phyloP scores from a whole-genome alignment of 129 eudicot species.

The Glebionis coronaria region DNA sequence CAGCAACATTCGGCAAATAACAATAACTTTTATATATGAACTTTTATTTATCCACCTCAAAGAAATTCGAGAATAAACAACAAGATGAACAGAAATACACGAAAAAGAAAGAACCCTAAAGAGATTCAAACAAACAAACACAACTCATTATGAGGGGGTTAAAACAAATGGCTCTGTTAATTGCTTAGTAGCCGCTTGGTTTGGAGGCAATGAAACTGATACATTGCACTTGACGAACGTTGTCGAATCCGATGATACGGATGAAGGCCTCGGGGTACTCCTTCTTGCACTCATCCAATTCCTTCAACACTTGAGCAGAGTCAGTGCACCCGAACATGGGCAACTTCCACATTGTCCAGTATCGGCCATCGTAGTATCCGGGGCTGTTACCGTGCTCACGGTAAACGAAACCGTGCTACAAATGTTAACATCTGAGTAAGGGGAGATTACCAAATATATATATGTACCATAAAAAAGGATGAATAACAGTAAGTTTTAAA shows the following conservation, averaged over 20 bases:
- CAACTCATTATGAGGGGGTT: constrained; percentile 23
- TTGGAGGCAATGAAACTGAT: constrained; percentile 67
- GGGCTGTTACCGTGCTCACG: constrained; percentile 55
- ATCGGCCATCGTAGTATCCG: constrained; percentile 78
- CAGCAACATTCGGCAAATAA: constrained; percentile 11
- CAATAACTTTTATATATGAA: constrained; percentile 16
- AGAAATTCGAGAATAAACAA: constrained; percentile 22
- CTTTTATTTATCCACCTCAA: constrained; percentile 29
- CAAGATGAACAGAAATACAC: constrained; percentile 12
- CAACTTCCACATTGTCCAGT: constrained; percentile 93
- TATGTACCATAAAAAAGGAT: too few species aligned
- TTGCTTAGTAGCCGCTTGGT: constrained; percentile 37
- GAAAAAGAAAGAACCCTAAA: constrained; percentile 27
- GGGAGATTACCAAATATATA: too few species aligned
- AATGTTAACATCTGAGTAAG: too few species aligned
- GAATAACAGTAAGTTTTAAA: too few species aligned
- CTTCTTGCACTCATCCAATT: constrained; percentile 32
- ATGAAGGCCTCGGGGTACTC: constrained; percentile 53
- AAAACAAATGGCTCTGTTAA: constrained; percentile 15
- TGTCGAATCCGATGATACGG: constrained; percentile 78
- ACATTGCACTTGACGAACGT: constrained; percentile 75
- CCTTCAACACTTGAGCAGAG: constrained; percentile 9
- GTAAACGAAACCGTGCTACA: constrained; percentile 35
- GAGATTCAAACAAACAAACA: constrained; percentile 19
- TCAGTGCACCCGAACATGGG: constrained; percentile 81